These are phyloP conservation scores for Monoraphidium neglectum DNA, from an alignment of 139 green algal genomes.

Conservation along the genomic window DNA sequence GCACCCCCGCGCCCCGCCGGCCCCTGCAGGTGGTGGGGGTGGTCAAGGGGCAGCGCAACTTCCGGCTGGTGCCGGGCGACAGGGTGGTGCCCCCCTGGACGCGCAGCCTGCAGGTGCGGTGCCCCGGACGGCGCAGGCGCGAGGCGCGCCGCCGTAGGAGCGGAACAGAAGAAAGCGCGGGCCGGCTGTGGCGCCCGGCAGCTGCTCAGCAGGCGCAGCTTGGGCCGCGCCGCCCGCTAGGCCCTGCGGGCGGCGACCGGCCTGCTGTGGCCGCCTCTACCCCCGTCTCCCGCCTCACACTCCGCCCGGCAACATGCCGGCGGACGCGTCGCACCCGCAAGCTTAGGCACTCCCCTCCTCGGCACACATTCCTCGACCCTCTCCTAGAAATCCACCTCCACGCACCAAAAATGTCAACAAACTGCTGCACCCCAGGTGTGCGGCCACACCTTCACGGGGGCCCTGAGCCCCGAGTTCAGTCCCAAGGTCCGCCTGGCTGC, in stretches of 20 bases:
- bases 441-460: constrained; percentile 59
- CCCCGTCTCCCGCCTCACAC: too few relatives aligned
- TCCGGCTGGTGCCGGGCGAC: constrained; percentile 60
- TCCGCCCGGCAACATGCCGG: neutral
- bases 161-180: neutral
- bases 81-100: constrained; percentile 57
- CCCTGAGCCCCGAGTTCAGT: constrained; percentile 49
- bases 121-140: neutral
- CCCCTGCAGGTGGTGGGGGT: constrained; percentile 39
- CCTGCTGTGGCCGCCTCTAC: neutral
- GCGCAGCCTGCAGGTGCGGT: constrained; percentile 29
- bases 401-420: neutral
- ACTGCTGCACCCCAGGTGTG: constrained; percentile 22
- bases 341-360: neutral
- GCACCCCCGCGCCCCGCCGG: constrained; percentile 31
- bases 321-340: too few relatives aligned
- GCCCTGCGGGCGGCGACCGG: neutral
- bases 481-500: constrained; percentile 48
- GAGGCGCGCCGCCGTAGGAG: neutral
- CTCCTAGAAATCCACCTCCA: neutral
- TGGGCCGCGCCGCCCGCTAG: neutral
- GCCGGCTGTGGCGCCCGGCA: neutral
- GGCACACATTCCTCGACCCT: neutral
- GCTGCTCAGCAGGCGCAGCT: neutral
- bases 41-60: constrained; percentile 69